phyloP scores from a whole-genome alignment of 768 basidiomycete species.

The Lenzites betulinus region DNA sequence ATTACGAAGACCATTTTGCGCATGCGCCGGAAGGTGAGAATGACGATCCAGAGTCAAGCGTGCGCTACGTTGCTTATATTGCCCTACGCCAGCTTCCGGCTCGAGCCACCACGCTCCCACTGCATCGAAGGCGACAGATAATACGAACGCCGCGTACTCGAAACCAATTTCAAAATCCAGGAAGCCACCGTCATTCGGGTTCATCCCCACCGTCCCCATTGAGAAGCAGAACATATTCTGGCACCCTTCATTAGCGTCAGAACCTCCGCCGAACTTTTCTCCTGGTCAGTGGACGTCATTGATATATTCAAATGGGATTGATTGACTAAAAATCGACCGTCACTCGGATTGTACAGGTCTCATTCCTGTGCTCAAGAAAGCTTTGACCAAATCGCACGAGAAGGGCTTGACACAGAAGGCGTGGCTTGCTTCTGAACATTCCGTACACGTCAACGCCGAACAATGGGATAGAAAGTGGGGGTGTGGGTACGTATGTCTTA shows the following conservation, averaged over 20 bases:
- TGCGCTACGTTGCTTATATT: not conserved
- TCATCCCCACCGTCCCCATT: not conserved
- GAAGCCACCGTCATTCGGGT: not conserved
- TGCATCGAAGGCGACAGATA: not conserved
- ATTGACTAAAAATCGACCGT: no score
- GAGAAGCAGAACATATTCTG: slow-evolving; percentile 59
- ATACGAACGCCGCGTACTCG: not conserved
- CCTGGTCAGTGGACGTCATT: slow-evolving; percentile 48
- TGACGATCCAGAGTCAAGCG: not conserved
- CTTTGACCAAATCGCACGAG: slow-evolving; percentile 52
- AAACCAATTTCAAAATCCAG: not conserved
- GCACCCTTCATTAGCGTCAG: slow-evolving; percentile 47
- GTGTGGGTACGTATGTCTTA: slow-evolving; percentile 34
- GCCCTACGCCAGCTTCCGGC: not conserved
- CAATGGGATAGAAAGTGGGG: slow-evolving; percentile 71
- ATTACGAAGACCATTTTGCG: slow-evolving; percentile 56
- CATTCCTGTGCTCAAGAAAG: slow-evolving; percentile 61
- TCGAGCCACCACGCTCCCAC: not conserved
- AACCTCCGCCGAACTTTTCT: slow-evolving; percentile 58
- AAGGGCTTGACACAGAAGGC: slow-evolving; percentile 55
- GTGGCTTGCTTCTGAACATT: slow-evolving; percentile 61
- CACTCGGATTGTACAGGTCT: slow-evolving; percentile 46
- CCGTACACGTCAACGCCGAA: slow-evolving; percentile 61
- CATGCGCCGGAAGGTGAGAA: slow-evolving; percentile 18
- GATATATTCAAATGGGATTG: no score